Conservation (phyloP, 495 filamentous ascomycete species). For the Xylaria longipes region DNA sequence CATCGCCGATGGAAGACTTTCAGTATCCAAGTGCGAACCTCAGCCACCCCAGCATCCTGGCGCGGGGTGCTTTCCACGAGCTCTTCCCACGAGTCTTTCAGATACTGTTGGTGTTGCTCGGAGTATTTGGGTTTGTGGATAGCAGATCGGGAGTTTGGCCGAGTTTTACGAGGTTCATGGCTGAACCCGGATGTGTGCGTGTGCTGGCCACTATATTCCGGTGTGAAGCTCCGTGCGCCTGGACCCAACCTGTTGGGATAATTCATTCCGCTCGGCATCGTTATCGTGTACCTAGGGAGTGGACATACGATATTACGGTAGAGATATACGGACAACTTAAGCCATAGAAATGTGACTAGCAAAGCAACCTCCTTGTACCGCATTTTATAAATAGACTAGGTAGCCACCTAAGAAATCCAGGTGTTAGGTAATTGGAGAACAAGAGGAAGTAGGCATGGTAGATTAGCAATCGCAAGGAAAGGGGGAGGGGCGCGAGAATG, state of each 20-base stretch:
- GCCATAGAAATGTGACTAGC: background rate
- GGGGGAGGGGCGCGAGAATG: background rate
- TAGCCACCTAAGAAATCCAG: background rate
- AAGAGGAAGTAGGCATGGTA: background rate
- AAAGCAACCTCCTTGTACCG: background rate
- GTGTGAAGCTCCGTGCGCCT: background rate
- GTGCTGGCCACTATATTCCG: background rate
- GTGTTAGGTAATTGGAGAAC: background rate
- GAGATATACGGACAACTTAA: background rate
- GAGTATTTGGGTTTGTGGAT: constrained; percentile 27
- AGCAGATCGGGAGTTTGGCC: background rate
- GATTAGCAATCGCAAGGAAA: background rate
- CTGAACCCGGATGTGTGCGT: constrained; percentile 12
- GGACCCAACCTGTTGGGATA: background rate
- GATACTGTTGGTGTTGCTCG: constrained; percentile 30
- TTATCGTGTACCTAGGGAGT: background rate
- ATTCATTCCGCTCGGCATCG: background rate
- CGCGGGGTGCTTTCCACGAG: constrained; percentile 32
- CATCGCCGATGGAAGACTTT: constrained; percentile 36
- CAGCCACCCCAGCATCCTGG: constrained; percentile 30
- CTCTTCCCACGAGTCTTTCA: constrained; percentile 33
- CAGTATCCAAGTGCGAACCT: constrained; percentile 33
- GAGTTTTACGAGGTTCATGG: constrained; percentile 26
- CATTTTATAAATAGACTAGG: background rate
- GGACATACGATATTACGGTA: background rate